These are phyloP conservation scores for Leccinum uliginosum DNA, from an alignment of 768 basidiomycete genomes.

Conservation along the genomic window DNA sequence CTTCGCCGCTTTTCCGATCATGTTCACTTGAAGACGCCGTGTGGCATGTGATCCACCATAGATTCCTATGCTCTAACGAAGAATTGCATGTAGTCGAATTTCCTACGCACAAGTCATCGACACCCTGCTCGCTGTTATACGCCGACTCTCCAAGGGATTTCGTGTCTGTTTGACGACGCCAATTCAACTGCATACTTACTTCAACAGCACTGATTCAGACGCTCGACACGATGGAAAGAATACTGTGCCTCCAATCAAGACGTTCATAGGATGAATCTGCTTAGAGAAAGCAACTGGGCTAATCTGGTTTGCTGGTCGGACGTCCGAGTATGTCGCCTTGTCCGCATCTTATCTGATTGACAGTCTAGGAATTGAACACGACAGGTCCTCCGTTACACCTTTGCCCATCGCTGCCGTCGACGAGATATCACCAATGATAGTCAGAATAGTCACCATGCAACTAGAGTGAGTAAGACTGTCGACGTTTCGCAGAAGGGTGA, in stretches of 20 bases:
- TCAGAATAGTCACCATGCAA: slow-evolving; percentile 75
- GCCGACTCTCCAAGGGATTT: too few species aligned
- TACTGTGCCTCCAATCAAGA: background rate
- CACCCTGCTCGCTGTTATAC: too few species aligned
- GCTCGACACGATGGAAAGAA: background rate
- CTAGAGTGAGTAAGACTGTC: slow-evolving; percentile 11
- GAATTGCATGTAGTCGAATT: background rate
- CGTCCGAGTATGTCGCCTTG: background rate
- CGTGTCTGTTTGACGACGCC: background rate
- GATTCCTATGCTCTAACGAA: background rate
- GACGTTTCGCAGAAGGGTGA: background rate
- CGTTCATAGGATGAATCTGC: background rate
- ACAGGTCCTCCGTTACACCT: slow-evolving; percentile 81
- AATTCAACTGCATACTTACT: background rate
- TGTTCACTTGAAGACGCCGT: slow-evolving; percentile 7
- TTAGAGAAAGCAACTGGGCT: background rate
- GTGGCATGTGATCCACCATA: background rate
- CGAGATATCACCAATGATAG: slow-evolving; percentile 90
- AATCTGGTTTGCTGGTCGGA: background rate
- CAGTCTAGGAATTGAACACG: background rate
- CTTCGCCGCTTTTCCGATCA: slow-evolving; percentile 12
- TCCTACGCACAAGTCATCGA: background rate
- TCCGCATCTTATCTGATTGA: background rate
- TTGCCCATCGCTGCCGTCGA: slow-evolving; percentile 97
- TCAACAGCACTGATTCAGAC: background rate